Evolutionary conservation across 768 basidiomycete genomes (phyloP).

Genomic region (Mycena epipterygia): DNA sequence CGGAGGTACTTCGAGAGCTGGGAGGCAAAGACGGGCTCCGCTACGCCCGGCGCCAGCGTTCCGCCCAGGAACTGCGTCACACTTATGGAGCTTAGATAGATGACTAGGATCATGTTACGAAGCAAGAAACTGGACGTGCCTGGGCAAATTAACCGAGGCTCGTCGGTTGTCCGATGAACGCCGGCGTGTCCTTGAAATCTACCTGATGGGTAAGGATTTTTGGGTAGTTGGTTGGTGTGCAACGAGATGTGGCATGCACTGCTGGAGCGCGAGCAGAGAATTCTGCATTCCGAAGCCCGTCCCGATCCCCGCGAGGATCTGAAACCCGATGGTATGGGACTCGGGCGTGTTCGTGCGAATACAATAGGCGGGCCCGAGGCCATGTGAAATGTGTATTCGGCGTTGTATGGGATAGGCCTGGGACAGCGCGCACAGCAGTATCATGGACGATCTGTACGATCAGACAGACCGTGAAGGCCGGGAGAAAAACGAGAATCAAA

Average conservation of each 20-base stretch:
- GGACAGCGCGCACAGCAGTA: too few species aligned
- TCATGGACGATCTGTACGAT: too few species aligned
- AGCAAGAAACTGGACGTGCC: too few species aligned
- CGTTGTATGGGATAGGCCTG: too few species aligned
- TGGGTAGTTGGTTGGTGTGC: background rate
- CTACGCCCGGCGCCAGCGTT: slow-evolving; percentile 19
- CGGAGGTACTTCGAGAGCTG: slow-evolving; percentile 12
- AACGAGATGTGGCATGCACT: background rate
- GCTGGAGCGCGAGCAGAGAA: slow-evolving; percentile 15
- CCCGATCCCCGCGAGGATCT: slow-evolving; percentile 26
- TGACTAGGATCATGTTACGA: too few species aligned
- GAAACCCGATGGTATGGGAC: slow-evolving; percentile 5
- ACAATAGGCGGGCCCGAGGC: slow-evolving; percentile 29
- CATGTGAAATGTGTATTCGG: too few species aligned
- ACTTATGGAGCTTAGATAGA: background rate
- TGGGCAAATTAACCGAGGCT: slow-evolving; percentile 13
- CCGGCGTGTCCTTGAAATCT: too few species aligned
- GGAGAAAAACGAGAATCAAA: too few species aligned
- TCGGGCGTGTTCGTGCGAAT: background rate
- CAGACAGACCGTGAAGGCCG: too few species aligned
- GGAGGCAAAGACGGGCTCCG: slow-evolving; percentile 27
- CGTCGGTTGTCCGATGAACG: slow-evolving; percentile 9
- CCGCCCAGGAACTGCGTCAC: slow-evolving; percentile 27
- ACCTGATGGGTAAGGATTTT: background rate
- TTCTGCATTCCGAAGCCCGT: slow-evolving; percentile 30